Conservation (phyloP, 805 yeast species). For the Wickerhamomyces sydowiorum region DNA sequence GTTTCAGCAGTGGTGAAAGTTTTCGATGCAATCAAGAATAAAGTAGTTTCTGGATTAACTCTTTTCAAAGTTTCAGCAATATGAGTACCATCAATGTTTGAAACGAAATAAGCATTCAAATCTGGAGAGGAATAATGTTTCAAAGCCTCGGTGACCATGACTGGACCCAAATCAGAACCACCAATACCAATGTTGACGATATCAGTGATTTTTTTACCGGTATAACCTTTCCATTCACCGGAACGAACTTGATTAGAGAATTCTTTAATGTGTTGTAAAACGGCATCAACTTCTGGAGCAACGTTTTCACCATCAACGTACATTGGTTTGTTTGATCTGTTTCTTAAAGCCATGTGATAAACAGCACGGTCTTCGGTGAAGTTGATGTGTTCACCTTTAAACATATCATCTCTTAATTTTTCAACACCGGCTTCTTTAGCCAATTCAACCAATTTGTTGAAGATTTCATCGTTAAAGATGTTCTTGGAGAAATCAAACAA, state of each 20-base stretch:
- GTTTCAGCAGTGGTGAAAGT: constrained; percentile 99
- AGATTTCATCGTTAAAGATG: constrained; percentile 80
- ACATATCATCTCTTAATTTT: constrained; percentile 82
- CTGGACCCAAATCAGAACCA: constrained; percentile 98
- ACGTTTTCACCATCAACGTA: constrained; percentile 85
- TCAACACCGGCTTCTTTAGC: constrained; percentile 91
- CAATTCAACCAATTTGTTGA: constrained; percentile 59
- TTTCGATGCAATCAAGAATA: constrained; percentile 90
- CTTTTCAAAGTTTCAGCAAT: constrained; percentile 81
- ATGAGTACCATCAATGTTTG: constrained; percentile 98
- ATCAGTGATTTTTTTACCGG: constrained; percentile 90
- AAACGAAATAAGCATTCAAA: constrained; percentile 84
- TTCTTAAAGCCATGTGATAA: constrained; percentile 93
- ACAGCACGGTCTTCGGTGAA: constrained; percentile 96
- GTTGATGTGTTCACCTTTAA: constrained; percentile 90
- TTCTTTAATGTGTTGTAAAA: constrained; percentile 93
- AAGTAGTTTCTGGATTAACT: constrained; percentile 84
- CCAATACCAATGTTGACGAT: constrained; percentile 98
- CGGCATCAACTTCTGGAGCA: constrained; percentile 86
- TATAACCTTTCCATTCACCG: constrained; percentile 95
- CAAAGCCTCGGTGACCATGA: constrained; percentile 98
- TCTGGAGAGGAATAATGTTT: constrained; percentile 78
- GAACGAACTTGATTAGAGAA: constrained; percentile 86
- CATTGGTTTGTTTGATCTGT: constrained; percentile 82
- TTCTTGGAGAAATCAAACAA: constrained; percentile 95